phyloP scores from a whole-genome alignment of 805 yeast genomes.

The Myxozyma kluyveri region DNA sequence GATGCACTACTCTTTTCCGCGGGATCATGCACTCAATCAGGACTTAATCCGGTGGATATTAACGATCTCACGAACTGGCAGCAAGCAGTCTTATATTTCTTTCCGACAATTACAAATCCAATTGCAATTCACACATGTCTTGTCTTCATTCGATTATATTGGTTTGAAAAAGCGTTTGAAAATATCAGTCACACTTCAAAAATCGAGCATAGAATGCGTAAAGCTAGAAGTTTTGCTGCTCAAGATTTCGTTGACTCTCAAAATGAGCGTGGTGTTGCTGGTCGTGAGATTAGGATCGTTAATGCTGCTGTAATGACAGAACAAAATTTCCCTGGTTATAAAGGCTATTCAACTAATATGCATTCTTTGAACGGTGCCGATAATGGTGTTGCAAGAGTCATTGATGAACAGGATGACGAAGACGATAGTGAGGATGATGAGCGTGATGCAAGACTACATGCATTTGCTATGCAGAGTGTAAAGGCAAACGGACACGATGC shows the following conservation, averaged over 20 bases:
- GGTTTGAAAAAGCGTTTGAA: constrained; percentile 87
- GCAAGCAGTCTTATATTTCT: constrained; percentile 66
- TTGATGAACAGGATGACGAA: constrained; percentile 6
- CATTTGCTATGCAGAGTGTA: neutral
- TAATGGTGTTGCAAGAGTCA: neutral
- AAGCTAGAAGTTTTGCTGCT: constrained; percentile 64
- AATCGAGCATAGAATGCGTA: constrained; percentile 73
- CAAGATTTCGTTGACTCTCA: constrained; percentile 3
- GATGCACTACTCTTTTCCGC: constrained; percentile 75
- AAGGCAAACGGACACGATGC: neutral
- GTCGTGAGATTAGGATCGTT: constrained; percentile 16
- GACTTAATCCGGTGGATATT: constrained; percentile 74
- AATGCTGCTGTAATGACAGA: constrained; percentile 21
- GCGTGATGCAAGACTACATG: neutral
- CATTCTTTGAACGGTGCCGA: neutral
- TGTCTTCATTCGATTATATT: constrained; percentile 73
- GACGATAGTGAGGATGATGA: constrained; percentile 5
- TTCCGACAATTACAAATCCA: constrained; percentile 73
- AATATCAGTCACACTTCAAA: constrained; percentile 77
- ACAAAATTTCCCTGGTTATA: constrained; percentile 17
- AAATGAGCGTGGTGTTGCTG: constrained; percentile 20
- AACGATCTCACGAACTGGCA: constrained; percentile 69
- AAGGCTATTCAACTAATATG: neutral
- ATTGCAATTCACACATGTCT: constrained; percentile 80
- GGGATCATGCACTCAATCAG: constrained; percentile 87